These are phyloP conservation scores for Stentor coeruleus DNA, from an alignment of 73 alveolate genomes.

Conservation along the genomic window DNA sequence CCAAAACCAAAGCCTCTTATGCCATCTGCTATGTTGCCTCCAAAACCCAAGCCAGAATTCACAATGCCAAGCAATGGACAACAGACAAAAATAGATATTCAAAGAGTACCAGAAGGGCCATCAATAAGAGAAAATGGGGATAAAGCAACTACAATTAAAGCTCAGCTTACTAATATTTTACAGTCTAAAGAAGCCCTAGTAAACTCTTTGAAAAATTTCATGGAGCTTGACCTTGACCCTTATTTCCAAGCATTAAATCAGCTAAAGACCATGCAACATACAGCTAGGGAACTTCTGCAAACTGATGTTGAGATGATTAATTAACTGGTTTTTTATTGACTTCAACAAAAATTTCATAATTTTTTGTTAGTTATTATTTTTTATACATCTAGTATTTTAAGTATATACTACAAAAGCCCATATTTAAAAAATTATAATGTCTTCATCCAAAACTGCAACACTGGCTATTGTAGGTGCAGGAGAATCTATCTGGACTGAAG, in stretches of 20 bases:
- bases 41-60: background rate
- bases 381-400: too few relatives aligned
- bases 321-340: too few relatives aligned
- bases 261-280: background rate
- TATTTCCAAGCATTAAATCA: background rate
- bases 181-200: background rate
- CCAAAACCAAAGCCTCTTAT: background rate
- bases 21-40: background rate
- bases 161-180: conserved; percentile 1
- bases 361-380: too few relatives aligned
- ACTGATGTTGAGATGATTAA: too few relatives aligned
- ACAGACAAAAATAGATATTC: background rate
- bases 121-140: background rate
- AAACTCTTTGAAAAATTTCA: background rate
- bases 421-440: too few relatives aligned
- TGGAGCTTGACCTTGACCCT: background rate
- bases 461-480: conserved; percentile 46
- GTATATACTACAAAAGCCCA: too few relatives aligned
- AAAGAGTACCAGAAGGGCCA: background rate
- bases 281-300: background rate
- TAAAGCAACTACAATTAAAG: background rate
- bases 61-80: background rate
- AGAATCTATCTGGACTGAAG: conserved; percentile 73
- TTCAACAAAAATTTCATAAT: too few relatives aligned
- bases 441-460: background rate